Evolutionary conservation across 257 asterid genomes (phyloP).

Genomic region (Scutellaria baicalensis): DNA sequence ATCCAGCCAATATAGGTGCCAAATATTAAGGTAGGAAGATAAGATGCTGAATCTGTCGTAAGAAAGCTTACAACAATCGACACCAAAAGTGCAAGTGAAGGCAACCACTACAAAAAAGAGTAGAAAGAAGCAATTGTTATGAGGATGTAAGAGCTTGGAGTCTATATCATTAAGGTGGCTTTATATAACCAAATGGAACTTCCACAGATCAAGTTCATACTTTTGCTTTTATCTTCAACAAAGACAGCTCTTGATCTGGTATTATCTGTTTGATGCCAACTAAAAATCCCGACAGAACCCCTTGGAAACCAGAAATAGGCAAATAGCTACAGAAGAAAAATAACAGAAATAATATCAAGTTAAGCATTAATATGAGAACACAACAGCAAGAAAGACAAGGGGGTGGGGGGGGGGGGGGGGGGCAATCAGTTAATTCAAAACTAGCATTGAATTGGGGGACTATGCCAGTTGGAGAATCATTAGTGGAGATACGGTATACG

Average conservation of each 20-base stretch:
- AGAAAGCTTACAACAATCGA: conserved; percentile 60
- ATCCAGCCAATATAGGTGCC: conserved; percentile 92
- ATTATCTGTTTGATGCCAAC: conserved; percentile 87
- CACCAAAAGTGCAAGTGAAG: conserved; percentile 61
- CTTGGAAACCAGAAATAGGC: conserved; percentile 94
- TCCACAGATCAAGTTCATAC: conserved; percentile 32
- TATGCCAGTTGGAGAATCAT: neutral
- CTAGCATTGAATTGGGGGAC: neutral
- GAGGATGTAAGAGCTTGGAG: neutral
- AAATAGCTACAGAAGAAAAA: conserved; percentile 44
- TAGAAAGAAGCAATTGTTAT: conserved; percentile 6
- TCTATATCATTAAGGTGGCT: neutral
- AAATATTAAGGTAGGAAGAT: conserved; percentile 70
- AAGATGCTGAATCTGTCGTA: conserved; percentile 55
- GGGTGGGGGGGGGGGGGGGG: neutral
- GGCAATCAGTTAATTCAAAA: neutral
- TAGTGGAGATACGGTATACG: neutral
- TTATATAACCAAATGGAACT: neutral
- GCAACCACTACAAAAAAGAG: conserved; percentile 70
- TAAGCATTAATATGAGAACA: neutral
- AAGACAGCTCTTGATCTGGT: conserved; percentile 81
- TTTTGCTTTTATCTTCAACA: conserved; percentile 68
- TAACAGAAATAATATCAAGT: neutral
- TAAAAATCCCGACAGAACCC: conserved; percentile 77
- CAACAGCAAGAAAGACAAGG: neutral